Evolutionary conservation across 768 basidiomycete genomes (phyloP), one percentile per base, ranked within the genome.

Genomic region (Hysterangium stoloniferum): DNA sequence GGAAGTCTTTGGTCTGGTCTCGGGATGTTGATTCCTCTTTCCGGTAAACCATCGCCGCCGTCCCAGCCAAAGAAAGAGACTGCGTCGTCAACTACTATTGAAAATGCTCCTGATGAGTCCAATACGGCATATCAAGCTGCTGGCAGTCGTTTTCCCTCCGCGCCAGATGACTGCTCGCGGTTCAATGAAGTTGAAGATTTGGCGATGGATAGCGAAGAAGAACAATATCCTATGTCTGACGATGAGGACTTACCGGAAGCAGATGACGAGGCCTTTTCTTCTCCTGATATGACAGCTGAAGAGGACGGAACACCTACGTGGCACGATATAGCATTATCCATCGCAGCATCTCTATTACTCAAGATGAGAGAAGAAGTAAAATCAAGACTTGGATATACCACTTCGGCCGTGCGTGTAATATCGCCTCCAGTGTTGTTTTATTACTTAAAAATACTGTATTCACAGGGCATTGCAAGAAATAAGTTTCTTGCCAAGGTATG

Each of bases 401-500:
- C 85, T 36, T 93, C 90, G 45, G 92, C 93, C 11, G 92, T 92
- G 57, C 57, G 84, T 68, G 19, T 4, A 9, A n/a, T 28, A 40
- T 22, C n/a, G 24, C 17, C 17, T 29, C 32, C 29, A 29, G 20
- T 17, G 38, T 7, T 29, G 7, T 44, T 33, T 12, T 41, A 3
- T 50, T 25, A 36, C 12, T 17, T 17, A 12, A 17, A 37, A 11
- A 13, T 11, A 3, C 17, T 47, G n/a, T 13, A 29, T 19, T 31
- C 38, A 13, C 29, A 93, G 90, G 93, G 93, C 1, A 82, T 97
- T 51, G 80, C 90, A 12, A 75, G 91, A 60, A 97, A 95, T 61
- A 96, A 97, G 64, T 94, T 94, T 58, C 73, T 98, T 22, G 88
- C 96, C 0, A 99, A 99, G 77, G 91, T 89, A 48, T 43, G 60